These are phyloP conservation scores for Tetrahymena elliotti DNA, from an alignment of 73 alveolate species.

Conservation along the genomic window DNA sequence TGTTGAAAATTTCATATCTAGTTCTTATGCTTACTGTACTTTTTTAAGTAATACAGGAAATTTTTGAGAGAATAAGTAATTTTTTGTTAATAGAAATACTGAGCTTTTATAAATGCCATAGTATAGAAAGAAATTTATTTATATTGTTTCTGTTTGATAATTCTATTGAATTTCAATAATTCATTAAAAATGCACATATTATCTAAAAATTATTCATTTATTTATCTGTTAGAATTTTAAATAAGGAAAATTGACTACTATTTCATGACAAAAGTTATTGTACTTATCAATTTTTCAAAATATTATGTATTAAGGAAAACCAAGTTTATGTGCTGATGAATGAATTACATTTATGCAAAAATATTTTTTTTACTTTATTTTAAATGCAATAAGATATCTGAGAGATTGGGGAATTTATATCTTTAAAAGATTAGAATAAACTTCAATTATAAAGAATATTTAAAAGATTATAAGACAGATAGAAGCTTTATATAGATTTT, in stretches of 20 bases:
- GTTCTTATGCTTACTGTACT: not conserved
- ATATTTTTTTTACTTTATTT: too few species aligned
- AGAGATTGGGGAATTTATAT: not conserved
- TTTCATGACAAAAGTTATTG: not conserved
- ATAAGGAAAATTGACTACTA: too few species aligned
- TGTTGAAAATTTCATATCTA: not conserved
- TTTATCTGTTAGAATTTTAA: not conserved
- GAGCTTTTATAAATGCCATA: not conserved
- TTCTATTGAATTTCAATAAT: too few species aligned
- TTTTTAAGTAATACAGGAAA: not conserved
- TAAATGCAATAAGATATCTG: not conserved
- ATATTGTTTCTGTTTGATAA: not conserved
- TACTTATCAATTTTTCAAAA: not conserved
- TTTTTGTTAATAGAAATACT: not conserved
- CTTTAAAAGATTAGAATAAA: not conserved
- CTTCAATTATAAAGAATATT: not conserved
- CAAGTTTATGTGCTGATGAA: too few species aligned
- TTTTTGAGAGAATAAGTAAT: too few species aligned
- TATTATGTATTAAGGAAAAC: too few species aligned
- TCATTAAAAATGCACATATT: not conserved
- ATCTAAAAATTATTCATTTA: too few species aligned
- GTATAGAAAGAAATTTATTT: not conserved
- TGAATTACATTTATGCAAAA: too few species aligned
- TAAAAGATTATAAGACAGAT: not conserved
- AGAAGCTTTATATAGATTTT: not conserved